A percentile compares a stretch with the other conserved stretches of the same genome.
Evolutionary conservation across 306 rosid species (phyloP).

Genomic region (Quercus agrifolia): DNA sequence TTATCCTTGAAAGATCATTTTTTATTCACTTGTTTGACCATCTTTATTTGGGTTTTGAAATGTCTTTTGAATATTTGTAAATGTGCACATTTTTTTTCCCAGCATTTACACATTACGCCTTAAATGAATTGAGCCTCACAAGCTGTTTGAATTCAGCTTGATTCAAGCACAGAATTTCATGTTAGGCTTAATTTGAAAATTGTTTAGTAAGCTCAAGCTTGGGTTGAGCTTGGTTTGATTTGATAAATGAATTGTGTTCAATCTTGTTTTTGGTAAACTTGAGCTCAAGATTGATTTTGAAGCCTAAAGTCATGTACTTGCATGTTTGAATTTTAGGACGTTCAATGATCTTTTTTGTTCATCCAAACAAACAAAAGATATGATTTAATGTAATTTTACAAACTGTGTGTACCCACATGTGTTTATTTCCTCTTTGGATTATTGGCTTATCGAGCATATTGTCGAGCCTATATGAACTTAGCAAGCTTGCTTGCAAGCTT

Average conservation of each 20-base stretch:
- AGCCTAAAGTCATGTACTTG: neutral
- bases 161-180: neutral
- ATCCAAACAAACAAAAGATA: neutral
- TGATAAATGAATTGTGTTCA: neutral
- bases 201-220: neutral
- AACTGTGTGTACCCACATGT: neutral
- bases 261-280: neutral
- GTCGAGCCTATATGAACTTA: neutral
- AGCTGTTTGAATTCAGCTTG: neutral
- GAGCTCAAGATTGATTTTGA: neutral
- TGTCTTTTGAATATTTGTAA: neutral
- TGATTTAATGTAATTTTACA: neutral
- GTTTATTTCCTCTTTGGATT: neutral
- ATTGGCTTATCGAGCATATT: neutral
- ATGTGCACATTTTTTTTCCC: neutral
- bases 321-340: neutral
- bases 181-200: neutral
- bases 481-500: neutral
- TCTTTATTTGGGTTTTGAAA: neutral
- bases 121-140: neutral
- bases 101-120: neutral
- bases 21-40: neutral
- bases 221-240: neutral
- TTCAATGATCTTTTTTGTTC: neutral
- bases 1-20: slow-evolving; percentile 3